These are phyloP conservation scores for Gossypium laxum DNA, from an alignment of 441 rosid species.

Conservation along the genomic window DNA sequence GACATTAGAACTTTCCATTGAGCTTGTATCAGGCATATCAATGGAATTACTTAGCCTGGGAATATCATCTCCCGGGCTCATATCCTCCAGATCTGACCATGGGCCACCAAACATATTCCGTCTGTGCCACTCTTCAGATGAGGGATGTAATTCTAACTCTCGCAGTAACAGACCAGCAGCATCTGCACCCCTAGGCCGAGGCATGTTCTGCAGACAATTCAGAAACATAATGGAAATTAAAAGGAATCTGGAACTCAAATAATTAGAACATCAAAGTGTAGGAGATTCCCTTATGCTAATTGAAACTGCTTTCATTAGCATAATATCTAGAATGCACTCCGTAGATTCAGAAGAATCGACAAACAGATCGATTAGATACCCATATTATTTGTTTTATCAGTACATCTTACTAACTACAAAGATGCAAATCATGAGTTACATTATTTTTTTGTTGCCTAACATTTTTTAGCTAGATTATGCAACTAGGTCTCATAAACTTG, in stretches of 20 bases:
- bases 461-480: neutral
- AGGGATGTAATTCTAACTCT: conserved; percentile 93
- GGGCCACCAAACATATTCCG: conserved; percentile 96
- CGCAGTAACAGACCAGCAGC: conserved; percentile 95
- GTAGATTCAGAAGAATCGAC: neutral
- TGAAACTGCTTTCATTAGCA: neutral
- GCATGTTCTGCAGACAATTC: conserved; percentile 69
- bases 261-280: neutral
- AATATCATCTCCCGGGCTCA: conserved; percentile 40
- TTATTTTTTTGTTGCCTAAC: neutral
- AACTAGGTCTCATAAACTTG: neutral
- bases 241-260: neutral
- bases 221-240: neutral
- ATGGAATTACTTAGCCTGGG: conserved; percentile 32
- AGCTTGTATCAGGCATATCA: conserved; percentile 34
- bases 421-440: neutral
- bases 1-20: conserved; percentile 39
- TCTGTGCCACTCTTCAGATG: conserved; percentile 98
- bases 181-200: conserved; percentile 98
- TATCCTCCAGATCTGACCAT: conserved; percentile 77
- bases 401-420: neutral
- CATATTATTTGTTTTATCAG: neutral
- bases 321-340: neutral
- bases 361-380: neutral
- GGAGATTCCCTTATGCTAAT: neutral